phyloP scores from a whole-genome alignment of 2,329 filamentous ascomycete genomes.

The Diaporthe destruens region DNA sequence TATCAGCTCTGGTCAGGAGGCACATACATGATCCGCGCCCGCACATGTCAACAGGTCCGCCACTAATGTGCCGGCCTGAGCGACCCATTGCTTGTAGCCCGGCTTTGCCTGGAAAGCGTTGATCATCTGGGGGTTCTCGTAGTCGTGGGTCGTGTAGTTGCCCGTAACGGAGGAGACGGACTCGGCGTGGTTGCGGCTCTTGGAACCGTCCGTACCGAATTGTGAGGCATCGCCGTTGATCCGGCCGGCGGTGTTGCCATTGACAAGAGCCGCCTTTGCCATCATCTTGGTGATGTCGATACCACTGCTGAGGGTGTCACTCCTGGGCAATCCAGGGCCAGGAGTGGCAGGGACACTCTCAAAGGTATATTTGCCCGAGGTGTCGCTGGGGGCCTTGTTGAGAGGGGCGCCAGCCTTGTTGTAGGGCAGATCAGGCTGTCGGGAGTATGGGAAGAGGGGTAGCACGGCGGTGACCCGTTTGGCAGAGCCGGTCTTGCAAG shows the following conservation, averaged over 20 bases:
- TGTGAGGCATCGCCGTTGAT: conserved; percentile 51
- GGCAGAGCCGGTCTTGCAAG: conserved; percentile 92
- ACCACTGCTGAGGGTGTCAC: conserved; percentile 74
- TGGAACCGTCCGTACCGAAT: conserved; percentile 52
- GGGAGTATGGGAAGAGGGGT: conserved; percentile 95
- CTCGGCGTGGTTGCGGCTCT: conserved; percentile 54
- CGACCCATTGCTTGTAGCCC: conserved; percentile 98
- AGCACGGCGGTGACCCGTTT: conserved; percentile 93
- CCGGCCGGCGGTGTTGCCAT: conserved; percentile 56
- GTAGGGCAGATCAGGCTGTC: conserved; percentile 96
- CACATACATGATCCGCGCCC: conserved; percentile 87
- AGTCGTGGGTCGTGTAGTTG: conserved; percentile 74
- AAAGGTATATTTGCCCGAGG: conserved; percentile 78
- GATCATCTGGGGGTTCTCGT: conserved; percentile 68
- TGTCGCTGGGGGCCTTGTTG: conserved; percentile 71
- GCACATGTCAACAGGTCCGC: conserved; percentile 95
- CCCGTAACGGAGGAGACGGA: conserved; percentile 57
- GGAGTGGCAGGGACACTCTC: conserved; percentile 93
- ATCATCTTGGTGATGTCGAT: conserved; percentile 81
- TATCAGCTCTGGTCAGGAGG: conserved; percentile 18
- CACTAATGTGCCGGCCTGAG: conserved; percentile 93
- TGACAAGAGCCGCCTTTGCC: conserved; percentile 72
- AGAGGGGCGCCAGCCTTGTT: conserved; percentile 94
- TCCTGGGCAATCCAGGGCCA: conserved; percentile 76
- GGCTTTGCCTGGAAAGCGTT: conserved; percentile 81